Conservation (phyloP, 768 basidiomycete species). For the Macrocybe gigantea region DNA sequence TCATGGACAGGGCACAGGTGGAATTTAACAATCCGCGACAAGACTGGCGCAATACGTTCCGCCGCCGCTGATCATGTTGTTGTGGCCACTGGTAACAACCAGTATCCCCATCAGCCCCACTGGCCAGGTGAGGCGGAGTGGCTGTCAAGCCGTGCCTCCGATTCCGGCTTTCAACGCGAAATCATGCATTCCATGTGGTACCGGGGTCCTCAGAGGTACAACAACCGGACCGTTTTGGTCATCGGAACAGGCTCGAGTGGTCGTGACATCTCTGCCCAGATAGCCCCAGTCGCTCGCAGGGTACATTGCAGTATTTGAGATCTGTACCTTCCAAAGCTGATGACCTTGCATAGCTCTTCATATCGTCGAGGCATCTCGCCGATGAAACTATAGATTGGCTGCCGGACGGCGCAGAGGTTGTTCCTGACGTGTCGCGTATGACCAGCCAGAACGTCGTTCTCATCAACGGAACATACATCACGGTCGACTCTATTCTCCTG, state of each 20-base stretch:
- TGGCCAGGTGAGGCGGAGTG: slow-evolving; percentile 47
- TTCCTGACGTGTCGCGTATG: slow-evolving; percentile 46
- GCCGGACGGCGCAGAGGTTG: slow-evolving; percentile 20
- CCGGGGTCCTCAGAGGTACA: slow-evolving; percentile 38
- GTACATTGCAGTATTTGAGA: slow-evolving; percentile 19
- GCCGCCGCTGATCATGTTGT: slow-evolving; percentile 47
- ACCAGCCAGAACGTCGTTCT: slow-evolving; percentile 38
- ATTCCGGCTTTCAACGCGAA: slow-evolving; percentile 21
- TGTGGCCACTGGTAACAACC: slow-evolving; percentile 51
- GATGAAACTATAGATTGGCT: slow-evolving; percentile 9
- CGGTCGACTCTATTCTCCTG: slow-evolving; percentile 43
- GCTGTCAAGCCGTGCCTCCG: slow-evolving; percentile 22
- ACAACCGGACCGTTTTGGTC: slow-evolving; percentile 38
- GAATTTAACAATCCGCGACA: slow-evolving; percentile 31
- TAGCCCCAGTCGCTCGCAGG: slow-evolving; percentile 30
- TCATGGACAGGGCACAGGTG: slow-evolving; percentile 42
- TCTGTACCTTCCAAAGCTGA: not conserved
- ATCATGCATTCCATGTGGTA: slow-evolving; percentile 51
- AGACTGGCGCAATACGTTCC: slow-evolving; percentile 13
- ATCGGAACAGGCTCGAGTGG: slow-evolving; percentile 42
- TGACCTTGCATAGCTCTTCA: slow-evolving; percentile 13
- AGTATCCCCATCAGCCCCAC: slow-evolving; percentile 37
- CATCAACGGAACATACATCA: slow-evolving; percentile 34
- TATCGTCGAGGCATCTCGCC: slow-evolving; percentile 25
- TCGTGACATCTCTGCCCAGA: slow-evolving; percentile 40